Evolutionary conservation across 805 yeast species (phyloP).

Genomic region (Starmera caribaea): DNA sequence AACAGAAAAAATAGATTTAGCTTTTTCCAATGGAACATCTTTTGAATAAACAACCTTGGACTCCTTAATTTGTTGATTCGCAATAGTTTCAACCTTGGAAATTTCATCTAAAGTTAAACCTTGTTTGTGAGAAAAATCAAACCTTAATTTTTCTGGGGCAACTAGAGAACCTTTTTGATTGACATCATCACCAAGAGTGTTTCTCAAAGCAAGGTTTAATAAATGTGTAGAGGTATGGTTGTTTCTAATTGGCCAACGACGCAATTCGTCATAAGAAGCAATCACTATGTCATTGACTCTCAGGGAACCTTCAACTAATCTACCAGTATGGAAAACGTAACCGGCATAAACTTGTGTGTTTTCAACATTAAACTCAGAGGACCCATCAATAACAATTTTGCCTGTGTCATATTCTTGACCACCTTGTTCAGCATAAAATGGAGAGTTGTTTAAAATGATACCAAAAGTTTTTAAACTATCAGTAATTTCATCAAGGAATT

Average conservation of each 20-base stretch:
- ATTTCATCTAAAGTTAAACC: constrained; percentile 68
- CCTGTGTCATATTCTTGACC: constrained; percentile 98
- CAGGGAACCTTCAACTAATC: constrained; percentile 65
- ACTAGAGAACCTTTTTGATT: constrained; percentile 97
- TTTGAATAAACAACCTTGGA: constrained; percentile 70
- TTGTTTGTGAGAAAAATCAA: constrained; percentile 91
- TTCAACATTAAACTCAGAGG: constrained; percentile 78
- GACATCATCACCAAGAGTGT: constrained; percentile 76
- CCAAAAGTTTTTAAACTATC: constrained; percentile 55
- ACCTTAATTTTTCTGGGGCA: constrained; percentile 89
- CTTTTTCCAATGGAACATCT: constrained; percentile 68
- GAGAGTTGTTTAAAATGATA: constrained; percentile 76
- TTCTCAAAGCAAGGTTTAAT: constrained; percentile 79
- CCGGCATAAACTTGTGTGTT: constrained; percentile 93
- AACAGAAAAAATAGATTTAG: constrained; percentile 70
- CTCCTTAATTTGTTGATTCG: constrained; percentile 60
- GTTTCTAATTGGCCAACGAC: constrained; percentile 94
- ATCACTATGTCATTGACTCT: constrained; percentile 61
- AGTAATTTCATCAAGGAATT: constrained; percentile 44
- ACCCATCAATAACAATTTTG: constrained; percentile 79
- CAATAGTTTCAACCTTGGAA: constrained; percentile 63
- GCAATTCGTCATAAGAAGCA: constrained; percentile 83
- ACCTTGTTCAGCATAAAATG: constrained; percentile 98
- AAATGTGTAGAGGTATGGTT: constrained; percentile 99
- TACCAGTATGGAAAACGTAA: constrained; percentile 92